Conservation (phyloP, 2,329 filamentous ascomycete genomes). For the Pseudopyrenochaeta lycopersici region DNA sequence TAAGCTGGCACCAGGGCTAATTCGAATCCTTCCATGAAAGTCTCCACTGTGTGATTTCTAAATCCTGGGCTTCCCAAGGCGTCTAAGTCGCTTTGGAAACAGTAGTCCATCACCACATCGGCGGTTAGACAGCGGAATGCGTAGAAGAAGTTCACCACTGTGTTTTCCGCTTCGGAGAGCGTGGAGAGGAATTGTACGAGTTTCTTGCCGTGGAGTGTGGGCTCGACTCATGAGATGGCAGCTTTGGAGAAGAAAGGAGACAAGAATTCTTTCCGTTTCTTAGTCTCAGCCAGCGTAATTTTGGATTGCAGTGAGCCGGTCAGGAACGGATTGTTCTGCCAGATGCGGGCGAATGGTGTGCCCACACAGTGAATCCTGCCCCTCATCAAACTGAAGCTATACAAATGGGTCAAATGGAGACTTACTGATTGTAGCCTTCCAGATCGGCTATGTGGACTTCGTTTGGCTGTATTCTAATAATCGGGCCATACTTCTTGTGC, state of each 20-base stretch:
- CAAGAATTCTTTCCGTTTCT: conserved; percentile 16
- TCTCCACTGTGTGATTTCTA: conserved; percentile 6
- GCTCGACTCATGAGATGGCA: conserved; percentile 16
- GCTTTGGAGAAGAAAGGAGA: conserved; percentile 24
- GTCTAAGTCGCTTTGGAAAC: conserved; percentile 18
- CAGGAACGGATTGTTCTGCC: conserved; percentile 23
- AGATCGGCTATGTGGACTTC: conserved; percentile 16
- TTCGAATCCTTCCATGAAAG: conserved; percentile 11
- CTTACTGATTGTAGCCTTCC: conserved; percentile 18
- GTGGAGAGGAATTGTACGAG: conserved; percentile 13
- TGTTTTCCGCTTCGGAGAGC: conserved; percentile 5
- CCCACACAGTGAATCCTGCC: conserved; percentile 20
- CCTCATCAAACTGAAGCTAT: background rate
- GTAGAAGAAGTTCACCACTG: conserved; percentile 18
- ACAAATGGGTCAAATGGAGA: background rate
- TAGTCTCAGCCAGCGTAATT: conserved; percentile 16
- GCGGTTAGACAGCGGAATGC: conserved; percentile 22
- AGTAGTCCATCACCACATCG: conserved; percentile 24
- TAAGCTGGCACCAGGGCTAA: conserved; percentile 8
- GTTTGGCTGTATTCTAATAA: conserved; percentile 20
- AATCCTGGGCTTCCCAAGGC: conserved; percentile 11
- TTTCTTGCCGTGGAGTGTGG: conserved; percentile 17
- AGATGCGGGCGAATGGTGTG: conserved; percentile 18
- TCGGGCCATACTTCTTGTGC: conserved; percentile 20
- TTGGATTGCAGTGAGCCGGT: conserved; percentile 18